These are phyloP conservation scores for Cyclotella kingstonii DNA, from an alignment of 108 stramenopile species.

Conservation along the genomic window DNA sequence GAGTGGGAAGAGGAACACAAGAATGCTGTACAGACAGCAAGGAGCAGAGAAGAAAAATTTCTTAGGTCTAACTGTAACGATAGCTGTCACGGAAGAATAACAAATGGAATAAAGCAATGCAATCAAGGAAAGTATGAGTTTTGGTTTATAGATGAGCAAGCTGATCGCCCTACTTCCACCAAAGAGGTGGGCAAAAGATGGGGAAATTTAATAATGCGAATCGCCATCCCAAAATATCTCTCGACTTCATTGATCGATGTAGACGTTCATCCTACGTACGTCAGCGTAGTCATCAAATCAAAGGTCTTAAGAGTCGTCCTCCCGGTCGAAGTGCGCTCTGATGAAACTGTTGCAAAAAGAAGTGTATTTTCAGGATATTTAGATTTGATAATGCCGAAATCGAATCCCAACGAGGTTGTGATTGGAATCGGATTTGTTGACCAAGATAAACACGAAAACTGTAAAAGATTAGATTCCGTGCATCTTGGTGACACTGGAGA, in stretches of 20 bases:
- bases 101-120: constrained; percentile 49
- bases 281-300: constrained; percentile 76
- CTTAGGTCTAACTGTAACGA: background rate
- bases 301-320: constrained; percentile 69
- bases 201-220: constrained; percentile 48
- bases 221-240: constrained; percentile 63
- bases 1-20: constrained; percentile 52
- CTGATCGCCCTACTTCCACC: background rate
- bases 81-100: background rate
- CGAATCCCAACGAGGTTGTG: constrained; percentile 36
- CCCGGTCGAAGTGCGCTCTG: constrained; percentile 66
- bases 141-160: constrained; percentile 47
- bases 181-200: constrained; percentile 4
- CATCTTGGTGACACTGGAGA: too few relatives aligned
- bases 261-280: constrained; percentile 81
- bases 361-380: constrained; percentile 76
- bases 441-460: too few relatives aligned
- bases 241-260: constrained; percentile 83
- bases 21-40: constrained; percentile 22
- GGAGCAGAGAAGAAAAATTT: constrained; percentile 22
- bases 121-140: constrained; percentile 79
- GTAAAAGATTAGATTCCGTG: too few relatives aligned
- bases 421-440: too few relatives aligned
- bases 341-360: constrained; percentile 50
- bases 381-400: constrained; percentile 78